Percentiles rank a stretch among this genome's conserved stretches.
Evolutionary conservation across 352 stramenopile species (phyloP).

Genomic region (Stephanocyclus meneghinianus): DNA sequence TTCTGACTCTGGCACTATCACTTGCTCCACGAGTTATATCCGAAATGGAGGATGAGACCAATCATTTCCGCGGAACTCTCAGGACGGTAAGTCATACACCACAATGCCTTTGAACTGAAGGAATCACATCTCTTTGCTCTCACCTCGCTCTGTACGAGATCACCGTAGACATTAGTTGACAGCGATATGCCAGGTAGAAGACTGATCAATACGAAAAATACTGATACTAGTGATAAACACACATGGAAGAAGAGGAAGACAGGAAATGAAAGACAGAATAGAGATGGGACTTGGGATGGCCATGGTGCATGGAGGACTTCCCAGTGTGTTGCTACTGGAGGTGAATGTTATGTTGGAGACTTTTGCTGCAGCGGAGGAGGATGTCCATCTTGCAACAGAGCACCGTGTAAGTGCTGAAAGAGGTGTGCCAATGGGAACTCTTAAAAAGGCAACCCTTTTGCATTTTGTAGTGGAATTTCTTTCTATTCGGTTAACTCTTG

Average conservation of each 20-base stretch:
- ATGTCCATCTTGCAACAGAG: constrained; percentile 1
- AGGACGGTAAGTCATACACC: too few species aligned
- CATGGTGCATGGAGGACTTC: not conserved
- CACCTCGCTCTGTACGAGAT: too few species aligned
- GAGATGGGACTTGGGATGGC: not conserved
- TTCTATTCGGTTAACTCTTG: not conserved
- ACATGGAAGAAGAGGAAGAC: not conserved
- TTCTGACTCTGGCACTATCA: too few species aligned
- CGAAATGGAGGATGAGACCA: too few species aligned
- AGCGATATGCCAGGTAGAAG: not conserved
- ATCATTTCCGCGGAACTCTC: too few species aligned
- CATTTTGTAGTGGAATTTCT: not conserved
- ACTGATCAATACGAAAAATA: not conserved
- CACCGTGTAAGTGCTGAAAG: not conserved
- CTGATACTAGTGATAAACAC: not conserved
- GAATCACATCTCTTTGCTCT: too few species aligned
- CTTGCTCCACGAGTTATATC: too few species aligned
- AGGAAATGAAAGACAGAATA: not conserved
- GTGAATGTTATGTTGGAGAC: constrained; percentile 3
- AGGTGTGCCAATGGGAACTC: not conserved
- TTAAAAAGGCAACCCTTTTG: not conserved
- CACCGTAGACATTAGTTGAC: too few species aligned
- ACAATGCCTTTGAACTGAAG: too few species aligned
- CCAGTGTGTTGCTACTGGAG: not conserved
- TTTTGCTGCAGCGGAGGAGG: not conserved